These are phyloP conservation scores for Eucalyptus sideroxylon DNA, from an alignment of 345 rosid genomes.

Conservation along the genomic window DNA sequence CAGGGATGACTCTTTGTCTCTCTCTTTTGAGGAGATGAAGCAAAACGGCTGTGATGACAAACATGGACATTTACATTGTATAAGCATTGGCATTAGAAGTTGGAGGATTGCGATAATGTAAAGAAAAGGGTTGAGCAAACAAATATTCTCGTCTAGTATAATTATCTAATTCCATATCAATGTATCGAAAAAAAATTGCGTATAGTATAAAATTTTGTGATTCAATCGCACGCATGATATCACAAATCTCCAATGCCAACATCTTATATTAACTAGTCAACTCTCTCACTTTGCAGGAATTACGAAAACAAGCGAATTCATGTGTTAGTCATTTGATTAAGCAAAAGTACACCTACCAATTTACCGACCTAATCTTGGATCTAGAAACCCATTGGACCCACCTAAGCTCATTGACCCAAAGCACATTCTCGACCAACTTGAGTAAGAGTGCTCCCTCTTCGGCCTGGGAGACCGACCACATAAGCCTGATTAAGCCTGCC, in stretches of 20 bases:
- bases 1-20: background rate
- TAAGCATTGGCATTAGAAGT: background rate
- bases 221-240: background rate
- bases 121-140: background rate
- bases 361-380: background rate
- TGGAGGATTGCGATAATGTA: background rate
- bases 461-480: no score
- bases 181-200: rapidly evolving
- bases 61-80: background rate
- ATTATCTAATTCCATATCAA: background rate
- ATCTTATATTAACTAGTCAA: background rate
- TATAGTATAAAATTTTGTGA: background rate
- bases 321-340: background rate
- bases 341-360: background rate
- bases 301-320: background rate
- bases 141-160: background rate
- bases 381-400: no score
- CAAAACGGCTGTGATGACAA: background rate
- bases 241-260: background rate
- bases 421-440: no score
- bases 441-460: no score
- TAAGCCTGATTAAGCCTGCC: no score
- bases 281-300: background rate
- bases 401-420: no score
- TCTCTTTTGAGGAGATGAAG: background rate